Evolutionary conservation across 1,284 basidiomycete species (phyloP), one percentile per base, ranked within the genome.

Genomic region (Marasmius oreades): DNA sequence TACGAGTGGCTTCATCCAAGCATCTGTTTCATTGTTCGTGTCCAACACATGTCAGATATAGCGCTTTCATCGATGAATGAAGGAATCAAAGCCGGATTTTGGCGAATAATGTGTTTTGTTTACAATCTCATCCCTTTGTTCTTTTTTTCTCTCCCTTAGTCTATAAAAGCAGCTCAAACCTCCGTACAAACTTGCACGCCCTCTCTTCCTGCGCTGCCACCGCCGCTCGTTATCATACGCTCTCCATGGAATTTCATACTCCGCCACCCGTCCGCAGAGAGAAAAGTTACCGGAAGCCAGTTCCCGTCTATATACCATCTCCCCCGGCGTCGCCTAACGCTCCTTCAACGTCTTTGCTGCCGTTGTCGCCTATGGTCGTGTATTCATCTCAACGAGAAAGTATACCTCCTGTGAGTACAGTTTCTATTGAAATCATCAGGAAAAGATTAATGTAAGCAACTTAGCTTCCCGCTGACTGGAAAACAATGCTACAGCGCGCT

Each of bases 211-310:
- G n/a, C n/a, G n/a, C 28, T 26, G 31, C 53, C 43, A 52, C 37
- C 26, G 42, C 22, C 34, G 45, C 42, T 39, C 39, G n/a, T 46
- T 55, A 55, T 42, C 53, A 47, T 34, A 50, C 46, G 51, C 70
- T 75, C 69, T 31, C 53, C 22, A 37, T 53, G 5, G 39, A 50
- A 45, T 34, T 53, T 33, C 37, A 46, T 24, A 54, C 51, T 20
- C 52, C 31, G 52, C 51, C 45, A 20, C n/a, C 26, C 23, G 20
- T 56, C 37, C 74, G 73, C 53, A 68, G 72, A 65, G 71, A 68
- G 64, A 80, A 79, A 77, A 82, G 80, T 67, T 82, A 85, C 67
- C 76, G 86, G 53, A 88, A 88, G 66, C 85, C 85, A 37, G 85
- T 79, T 37, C 85, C 86, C 2, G 71, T 70, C 55, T 85, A 81